Conservation (phyloP, 2,329 filamentous ascomycete species). For the Colletotrichum musae region DNA sequence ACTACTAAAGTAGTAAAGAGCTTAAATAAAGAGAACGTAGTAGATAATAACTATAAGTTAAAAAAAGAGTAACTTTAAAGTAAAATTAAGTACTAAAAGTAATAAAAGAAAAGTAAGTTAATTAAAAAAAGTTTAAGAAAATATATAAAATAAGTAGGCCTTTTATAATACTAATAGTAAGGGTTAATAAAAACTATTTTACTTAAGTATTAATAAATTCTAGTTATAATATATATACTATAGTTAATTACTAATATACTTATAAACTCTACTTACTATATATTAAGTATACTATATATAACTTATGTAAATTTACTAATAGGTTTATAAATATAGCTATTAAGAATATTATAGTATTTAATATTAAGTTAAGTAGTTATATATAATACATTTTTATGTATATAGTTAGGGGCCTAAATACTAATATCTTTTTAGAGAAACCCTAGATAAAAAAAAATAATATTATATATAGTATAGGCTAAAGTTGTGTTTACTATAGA, state of each 20-base stretch:
- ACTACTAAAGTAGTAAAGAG: no score
- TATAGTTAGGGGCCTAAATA: neutral
- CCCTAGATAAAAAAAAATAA: slow-evolving; percentile 1
- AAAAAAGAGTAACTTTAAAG: neutral
- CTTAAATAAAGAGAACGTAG: no score
- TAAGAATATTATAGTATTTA: slow-evolving; percentile 6
- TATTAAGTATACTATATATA: slow-evolving; percentile 17
- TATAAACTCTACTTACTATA: slow-evolving; percentile 16
- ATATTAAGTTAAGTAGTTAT: slow-evolving; percentile 10
- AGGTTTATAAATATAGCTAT: slow-evolving; percentile 27
- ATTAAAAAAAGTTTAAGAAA: slow-evolving; percentile 22
- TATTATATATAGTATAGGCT: neutral
- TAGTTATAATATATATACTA: slow-evolving; percentile 3
- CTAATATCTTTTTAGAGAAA: neutral
- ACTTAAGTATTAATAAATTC: neutral
- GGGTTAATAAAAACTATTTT: slow-evolving; percentile 6
- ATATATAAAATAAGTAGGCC: slow-evolving; percentile 8
- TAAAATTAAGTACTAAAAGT: neutral
- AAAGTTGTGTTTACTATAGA: neutral
- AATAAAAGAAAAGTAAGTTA: slow-evolving; percentile 5
- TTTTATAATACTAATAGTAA: slow-evolving; percentile 4
- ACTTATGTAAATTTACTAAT: slow-evolving; percentile 31
- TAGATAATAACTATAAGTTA: neutral
- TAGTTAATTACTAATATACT: slow-evolving; percentile 25
- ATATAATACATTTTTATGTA: neutral